Percentiles rank a stretch among this genome's conserved stretches.
Evolutionary conservation across 441 rosid species (phyloP).

Genomic region (Lepidium campestre): DNA sequence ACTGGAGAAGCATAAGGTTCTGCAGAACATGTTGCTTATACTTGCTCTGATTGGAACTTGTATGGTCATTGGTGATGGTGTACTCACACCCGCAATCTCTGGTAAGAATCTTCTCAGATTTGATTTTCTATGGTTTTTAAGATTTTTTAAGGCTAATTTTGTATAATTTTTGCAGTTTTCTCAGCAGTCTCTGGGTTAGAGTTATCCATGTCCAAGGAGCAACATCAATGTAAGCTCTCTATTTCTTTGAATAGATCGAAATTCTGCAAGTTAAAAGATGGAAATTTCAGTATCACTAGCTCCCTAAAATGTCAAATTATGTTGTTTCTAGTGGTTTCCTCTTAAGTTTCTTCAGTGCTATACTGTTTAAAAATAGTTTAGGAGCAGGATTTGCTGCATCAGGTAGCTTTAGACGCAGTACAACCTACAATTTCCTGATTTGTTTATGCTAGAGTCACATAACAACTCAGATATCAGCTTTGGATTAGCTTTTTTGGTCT

Average conservation of each 20-base stretch:
- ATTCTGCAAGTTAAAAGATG: not conserved
- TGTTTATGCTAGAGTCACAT: not conserved
- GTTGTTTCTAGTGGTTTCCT: not conserved
- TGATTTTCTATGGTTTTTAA: not conserved
- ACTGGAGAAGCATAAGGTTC: constrained; percentile 43
- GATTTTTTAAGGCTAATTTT: constrained; percentile 5
- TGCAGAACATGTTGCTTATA: constrained; percentile 51
- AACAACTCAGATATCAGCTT: not conserved
- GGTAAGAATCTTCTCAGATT: constrained; percentile 18
- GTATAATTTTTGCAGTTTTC: constrained; percentile 43
- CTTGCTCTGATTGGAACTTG: constrained; percentile 72
- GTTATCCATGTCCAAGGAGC: constrained; percentile 59
- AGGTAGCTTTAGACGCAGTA: not conserved
- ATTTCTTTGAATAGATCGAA: not conserved
- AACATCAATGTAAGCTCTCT: constrained; percentile 53
- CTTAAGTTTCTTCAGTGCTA: not conserved
- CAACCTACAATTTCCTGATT: not conserved
- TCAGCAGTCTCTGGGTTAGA: constrained; percentile 70
- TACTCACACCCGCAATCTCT: constrained; percentile 62
- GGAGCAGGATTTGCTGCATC: not conserved
- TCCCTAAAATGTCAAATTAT: not conserved
- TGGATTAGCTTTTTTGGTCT: not conserved
- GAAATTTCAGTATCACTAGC: not conserved
- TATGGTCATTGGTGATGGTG: constrained; percentile 82
- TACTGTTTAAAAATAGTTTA: not conserved